Base-by-base conservation (phyloP, 2,329 filamentous ascomycete genomes). In the Curvularia verruculosa region DNA sequence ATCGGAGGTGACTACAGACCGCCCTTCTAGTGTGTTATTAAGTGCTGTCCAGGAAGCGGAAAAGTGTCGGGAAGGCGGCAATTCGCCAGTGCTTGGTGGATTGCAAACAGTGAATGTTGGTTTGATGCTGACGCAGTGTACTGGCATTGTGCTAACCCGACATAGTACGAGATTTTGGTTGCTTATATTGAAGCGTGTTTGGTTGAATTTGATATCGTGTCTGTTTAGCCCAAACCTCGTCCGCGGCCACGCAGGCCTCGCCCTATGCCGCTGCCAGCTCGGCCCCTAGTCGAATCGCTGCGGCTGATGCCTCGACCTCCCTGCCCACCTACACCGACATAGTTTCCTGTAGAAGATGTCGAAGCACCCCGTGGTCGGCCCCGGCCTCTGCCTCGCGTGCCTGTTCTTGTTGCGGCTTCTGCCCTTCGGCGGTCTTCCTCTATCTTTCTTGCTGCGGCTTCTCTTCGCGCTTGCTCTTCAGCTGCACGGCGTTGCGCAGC, bases 391-490 rank as follows among this genome's bases (percentile, higher is more conserved):
- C 70, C 77, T 60, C 71, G 63, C 45, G 69, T 74, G 13, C 76
- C 75, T 58, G 78, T 78, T 68, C 79, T 67, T 72, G 64, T 52
- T 12, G 79, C 72, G 74, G 89, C 88, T 62, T 89, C 87, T 29
- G 83, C 83, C 53, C 82, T 85, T 53, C 85, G 81, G 58, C 77
- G 79, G 44, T 80, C 81, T 56, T 79, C 80, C 63, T 77, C 87
- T 69, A 81, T 79, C 56, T 78, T 82, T 48, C 80, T 77, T 5
- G 78, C 81, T 12, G 88, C 84, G 29, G 90, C 90, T 64, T 92
- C 91, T 51, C 87, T 85, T 56, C 91, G 84, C 60, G 89, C 85
- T 74, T 95, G 90, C 56, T 95, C 89, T 70, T 96, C 93, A 2
- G 85, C 84, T 44, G 88, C 89, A 48, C 87, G 85, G 58, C 91